Evolutionary conservation across 2,329 filamentous ascomycete species (phyloP).

Genomic region (Colletotrichum sp.): DNA sequence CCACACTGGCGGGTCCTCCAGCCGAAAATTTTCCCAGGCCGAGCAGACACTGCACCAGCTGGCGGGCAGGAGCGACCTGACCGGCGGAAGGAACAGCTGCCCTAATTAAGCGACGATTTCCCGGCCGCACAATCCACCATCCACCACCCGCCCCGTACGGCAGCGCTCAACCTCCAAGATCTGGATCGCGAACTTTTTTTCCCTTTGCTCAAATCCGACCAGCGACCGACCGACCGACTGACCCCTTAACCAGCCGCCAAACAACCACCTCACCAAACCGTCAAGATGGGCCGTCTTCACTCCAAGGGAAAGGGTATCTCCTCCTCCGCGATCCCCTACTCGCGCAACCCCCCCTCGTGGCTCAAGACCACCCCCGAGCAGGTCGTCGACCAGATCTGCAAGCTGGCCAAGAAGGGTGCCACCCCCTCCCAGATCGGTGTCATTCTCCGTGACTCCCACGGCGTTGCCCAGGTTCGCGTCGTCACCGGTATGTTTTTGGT

Average conservation of each 20-base stretch:
- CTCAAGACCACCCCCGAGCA: conserved; percentile 98
- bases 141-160: conserved; percentile 24
- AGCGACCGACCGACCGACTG: conserved; percentile 21
- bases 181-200: conserved; percentile 20
- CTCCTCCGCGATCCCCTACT: conserved; percentile 95
- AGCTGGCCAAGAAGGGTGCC: conserved; percentile 98
- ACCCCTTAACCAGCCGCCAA: conserved; percentile 22
- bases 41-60: not conserved
- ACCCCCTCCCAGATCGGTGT: conserved; percentile 99
- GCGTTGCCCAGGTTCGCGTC: conserved; percentile 96
- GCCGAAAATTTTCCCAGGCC: conserved; percentile 1
- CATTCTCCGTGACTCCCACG: conserved; percentile 96
- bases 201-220: conserved; percentile 14
- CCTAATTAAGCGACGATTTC: conserved; percentile 54
- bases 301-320: conserved; percentile 99
- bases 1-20: not conserved
- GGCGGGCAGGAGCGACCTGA: not conserved
- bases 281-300: conserved; percentile 96
- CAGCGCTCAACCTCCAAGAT: conserved; percentile 3
- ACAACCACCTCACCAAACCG: conserved; percentile 33
- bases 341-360: conserved; percentile 90
- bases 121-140: conserved; percentile 45
- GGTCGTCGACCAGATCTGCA: conserved; percentile 99
- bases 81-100: conserved; percentile 28
- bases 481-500: conserved; percentile 78